Base-by-base conservation (phyloP, 805 yeast genomes). In the Teunomyces funiuensis region DNA sequence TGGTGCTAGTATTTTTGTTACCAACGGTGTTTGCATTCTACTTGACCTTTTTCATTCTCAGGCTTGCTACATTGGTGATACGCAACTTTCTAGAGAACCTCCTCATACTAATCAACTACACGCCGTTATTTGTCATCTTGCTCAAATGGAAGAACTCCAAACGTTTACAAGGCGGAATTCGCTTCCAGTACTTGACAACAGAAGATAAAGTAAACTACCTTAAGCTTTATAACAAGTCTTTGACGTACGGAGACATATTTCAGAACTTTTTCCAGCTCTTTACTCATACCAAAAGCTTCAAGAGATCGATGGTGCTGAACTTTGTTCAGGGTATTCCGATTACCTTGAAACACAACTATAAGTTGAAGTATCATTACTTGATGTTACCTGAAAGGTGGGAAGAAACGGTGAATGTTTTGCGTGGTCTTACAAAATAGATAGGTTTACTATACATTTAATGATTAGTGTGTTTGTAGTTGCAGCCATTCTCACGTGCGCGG, bases 21-120 rank as follows among this genome's bases (percentile, higher is more conserved):
- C 99, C 99, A 0, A 93, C 99, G 0, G 84, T 88, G 2, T 58
- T 83, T 50, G 93, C 93, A 10, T 93, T 90, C 57, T 93, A 93
- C 56, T 51, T 81, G 13, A 77, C 83, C 16, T 91, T 89, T 61
- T 84, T 87, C 5, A 45, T 73, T 0, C 67, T 82, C 4, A 69
- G 89, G 41, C 54, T 88, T 26, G 47, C 71, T 0, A 70, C 79
- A 3, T 63, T 87, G 30, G 41, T 69, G 2, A 39, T 72, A 1
- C 65, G 77, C 27, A 80, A 83, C 14, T 38, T 67, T 1, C 60
- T 84, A 16, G 93, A 88, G 49, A 67, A 82, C 30, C 37, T 71
- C 0, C 71, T 88, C 47, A 79, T 90, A 5, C 58, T 79, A 23
- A 59, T 89, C 41, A 91, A 90, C 56, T 90, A 90, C 57, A 79